phyloP scores from a whole-genome alignment of 73 alveolate genomes.

The Stentor coeruleus region DNA sequence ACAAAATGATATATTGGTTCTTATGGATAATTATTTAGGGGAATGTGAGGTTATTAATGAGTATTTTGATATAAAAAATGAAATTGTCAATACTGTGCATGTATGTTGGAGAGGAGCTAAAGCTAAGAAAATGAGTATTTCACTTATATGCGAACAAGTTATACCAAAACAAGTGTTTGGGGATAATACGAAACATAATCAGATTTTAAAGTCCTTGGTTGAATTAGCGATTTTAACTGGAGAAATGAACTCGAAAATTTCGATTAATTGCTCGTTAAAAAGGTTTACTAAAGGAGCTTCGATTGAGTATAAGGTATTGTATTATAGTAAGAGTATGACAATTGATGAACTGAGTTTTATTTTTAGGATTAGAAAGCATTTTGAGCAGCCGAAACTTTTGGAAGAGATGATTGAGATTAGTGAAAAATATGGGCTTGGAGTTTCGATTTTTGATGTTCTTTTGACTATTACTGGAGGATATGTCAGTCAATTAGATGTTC shows the following conservation, averaged over 20 bases:
- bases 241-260: not conserved
- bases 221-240: conserved; percentile 1
- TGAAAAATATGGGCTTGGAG: not conserved
- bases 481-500: not conserved
- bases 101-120: conserved; percentile 3
- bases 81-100: not conserved
- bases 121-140: not conserved
- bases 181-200: not conserved
- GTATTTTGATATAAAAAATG: not conserved
- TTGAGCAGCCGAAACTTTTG: not conserved
- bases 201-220: not conserved
- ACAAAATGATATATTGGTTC: not conserved
- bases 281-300: not conserved
- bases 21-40: not conserved
- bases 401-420: not conserved
- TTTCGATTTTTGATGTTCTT: not conserved
- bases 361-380: not conserved
- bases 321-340: not conserved
- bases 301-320: not conserved
- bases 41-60: not conserved
- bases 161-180: not conserved
- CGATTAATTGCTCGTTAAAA: not conserved
- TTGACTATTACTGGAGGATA: not conserved
- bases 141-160: not conserved
- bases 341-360: not conserved